Evolutionary conservation across 371 early-diverging fungal genomes (phyloP), one percentile per base, ranked within the genome.

Genomic region (Apophysomyces trapeziformis): DNA sequence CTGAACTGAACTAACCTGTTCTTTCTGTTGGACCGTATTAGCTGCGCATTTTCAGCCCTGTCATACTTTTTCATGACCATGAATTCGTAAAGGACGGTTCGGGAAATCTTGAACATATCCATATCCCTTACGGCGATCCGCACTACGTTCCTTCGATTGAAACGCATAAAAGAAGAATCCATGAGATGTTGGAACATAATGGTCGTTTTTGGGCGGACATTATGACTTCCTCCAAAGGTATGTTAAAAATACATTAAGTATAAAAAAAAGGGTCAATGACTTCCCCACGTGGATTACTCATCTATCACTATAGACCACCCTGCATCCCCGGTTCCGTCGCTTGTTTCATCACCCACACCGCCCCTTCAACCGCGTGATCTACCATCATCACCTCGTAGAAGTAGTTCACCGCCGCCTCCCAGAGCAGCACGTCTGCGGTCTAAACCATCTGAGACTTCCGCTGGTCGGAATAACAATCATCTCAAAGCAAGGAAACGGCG

Each of bases 31-130:
- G 13, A 58, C 21, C 32, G 2, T 16, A 46, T 39, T 56, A 64
- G 69, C 64, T 62, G 58, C 72, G 77, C 44, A 59, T 65, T 16
- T 78, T 78, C 58, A 78, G 73, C 62, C 78, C 78, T 63, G 71
- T 78, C 65, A 75, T 78, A 46, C 71, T 78, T 35, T 78, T 74
- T 46, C 74, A 78, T 63, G 78, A 78, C 45, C 72, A 74, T 63
- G 61, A 70, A 44, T 72, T 68, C 44, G 63, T 72, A 13, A 67
- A 66, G 54, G 71, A 72, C 43, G 66, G 63, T 36, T 65, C 68
- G 32, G 72, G 69, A 35, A 60, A 70, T 38, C 64, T 66, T 36
- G 70, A 72, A 57, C 78, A 74, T 61, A 60, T 74, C 39, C 78
- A 72, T 61, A 69, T 73, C 37, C 63, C 68, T 11, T 71, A 64